Evolutionary conservation across 2,329 filamentous ascomycete species (phyloP), one percentile per base, ranked within the genome.

Genomic region (Emydomyces testavorans): DNA sequence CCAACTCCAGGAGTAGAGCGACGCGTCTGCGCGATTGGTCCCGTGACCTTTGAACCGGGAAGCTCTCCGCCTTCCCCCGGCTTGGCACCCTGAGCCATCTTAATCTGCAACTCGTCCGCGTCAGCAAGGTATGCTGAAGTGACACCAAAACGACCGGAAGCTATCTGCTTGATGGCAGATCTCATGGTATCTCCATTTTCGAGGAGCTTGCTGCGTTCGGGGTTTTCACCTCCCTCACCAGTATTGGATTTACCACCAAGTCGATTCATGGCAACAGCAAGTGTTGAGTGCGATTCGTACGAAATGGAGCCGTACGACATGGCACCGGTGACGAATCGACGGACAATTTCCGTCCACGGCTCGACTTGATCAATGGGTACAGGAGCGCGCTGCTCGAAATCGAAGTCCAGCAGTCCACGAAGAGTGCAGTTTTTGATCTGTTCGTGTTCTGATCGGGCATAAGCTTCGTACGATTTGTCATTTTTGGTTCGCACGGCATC

Each of bases 261-360:
- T 57, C 90, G 78, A 71, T 96, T 96, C 89, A 96, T 94, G 55
- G 90, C 90, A 48, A 96, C 83, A 56, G 90, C 90, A 41, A 96
- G 74, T 10, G 90, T 95, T 15, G 90, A 94, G 71, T 96, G 90
- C 46, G 90, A 90, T 66, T 96, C 90, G 87, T 95, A 94, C 4
- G 90, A 95, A 60, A 96, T 96, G 34, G 90, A 95, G 40, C 90
- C 90, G 63, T 96, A 96, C 2, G 90, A 96, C 90, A 96, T 96
- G 58, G 90, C 90, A 64, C 90, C 90, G 32, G 90, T 95, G 59
- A 90, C 92, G 72, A 95, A 95, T 53, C 90, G 85, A 55, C 90
- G 85, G 38, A 95, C 90, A 58, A 96, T 95, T 60, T 95, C 89
- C 2, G 90, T 95, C 90, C 90, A 96, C 16, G 90, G 87, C 71